Evolutionary conservation across 2,329 filamentous ascomycete species (phyloP).

Genomic region (Aspergillus latus): DNA sequence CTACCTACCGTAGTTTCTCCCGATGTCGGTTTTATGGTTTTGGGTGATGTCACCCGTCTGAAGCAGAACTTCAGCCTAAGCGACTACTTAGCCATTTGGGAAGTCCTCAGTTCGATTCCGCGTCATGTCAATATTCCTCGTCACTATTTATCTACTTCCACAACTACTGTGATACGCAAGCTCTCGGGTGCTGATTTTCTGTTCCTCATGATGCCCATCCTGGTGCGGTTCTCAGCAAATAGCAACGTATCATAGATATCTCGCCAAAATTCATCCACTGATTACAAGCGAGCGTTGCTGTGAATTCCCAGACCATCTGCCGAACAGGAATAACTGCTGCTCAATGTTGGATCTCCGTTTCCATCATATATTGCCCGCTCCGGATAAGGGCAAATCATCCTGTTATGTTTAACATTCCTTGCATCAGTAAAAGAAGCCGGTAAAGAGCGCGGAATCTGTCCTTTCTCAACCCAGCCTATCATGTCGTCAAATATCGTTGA

Average conservation of each 20-base stretch:
- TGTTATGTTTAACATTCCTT: not conserved
- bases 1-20: not conserved
- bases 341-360: no score
- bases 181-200: no score
- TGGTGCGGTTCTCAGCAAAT: no score
- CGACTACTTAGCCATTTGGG: no score
- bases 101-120: not conserved
- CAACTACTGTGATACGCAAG: no score
- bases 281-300: not conserved
- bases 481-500: constrained; percentile 11
- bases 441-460: not conserved
- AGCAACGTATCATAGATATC: no score
- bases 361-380: constrained; percentile 5
- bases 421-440: not conserved
- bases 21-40: not conserved
- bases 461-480: constrained; percentile 9
- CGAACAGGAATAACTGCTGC: constrained; percentile 1
- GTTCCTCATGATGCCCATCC: no score
- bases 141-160: no score
- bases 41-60: not conserved
- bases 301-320: not conserved
- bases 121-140: not conserved
- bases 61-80: no score
- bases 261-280: not conserved
- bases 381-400: constrained; percentile 10